Evolutionary conservation across 257 asterid species (phyloP).

Genomic region (Solanum paucissectum): DNA sequence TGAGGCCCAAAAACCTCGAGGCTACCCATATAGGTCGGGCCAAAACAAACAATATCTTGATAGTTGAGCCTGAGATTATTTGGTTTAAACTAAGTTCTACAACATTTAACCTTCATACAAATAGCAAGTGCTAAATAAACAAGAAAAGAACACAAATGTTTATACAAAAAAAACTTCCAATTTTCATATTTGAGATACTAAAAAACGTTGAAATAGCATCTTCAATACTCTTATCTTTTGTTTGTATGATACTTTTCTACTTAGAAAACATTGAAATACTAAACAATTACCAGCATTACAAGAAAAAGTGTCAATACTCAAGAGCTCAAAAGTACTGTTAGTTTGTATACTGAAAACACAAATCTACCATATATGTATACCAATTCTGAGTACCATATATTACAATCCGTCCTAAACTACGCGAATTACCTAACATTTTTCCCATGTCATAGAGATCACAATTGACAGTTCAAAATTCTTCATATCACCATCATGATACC

Average conservation of each 20-base stretch:
- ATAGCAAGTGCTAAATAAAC: background rate
- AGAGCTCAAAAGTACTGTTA: constrained; percentile 14
- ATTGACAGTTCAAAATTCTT: background rate
- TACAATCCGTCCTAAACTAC: constrained; percentile 10
- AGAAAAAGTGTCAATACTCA: background rate
- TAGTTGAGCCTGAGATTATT: background rate
- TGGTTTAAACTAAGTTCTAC: background rate
- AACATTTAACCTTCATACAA: background rate
- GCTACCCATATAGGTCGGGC: background rate
- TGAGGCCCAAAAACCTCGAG: background rate
- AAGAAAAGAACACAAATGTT: background rate
- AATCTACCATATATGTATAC: constrained; percentile 13
- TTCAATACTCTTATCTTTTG: background rate
- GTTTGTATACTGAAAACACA: constrained; percentile 12
- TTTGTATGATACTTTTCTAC: background rate
- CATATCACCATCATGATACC: background rate
- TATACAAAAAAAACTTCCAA: background rate
- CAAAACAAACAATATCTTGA: background rate
- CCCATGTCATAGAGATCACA: background rate
- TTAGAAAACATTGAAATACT: background rate
- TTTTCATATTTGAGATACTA: background rate
- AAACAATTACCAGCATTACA: background rate
- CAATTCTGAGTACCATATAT: constrained; percentile 6
- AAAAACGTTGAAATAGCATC: background rate
- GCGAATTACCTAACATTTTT: background rate